Evolutionary conservation across 73 alveolate species (phyloP), one percentile per base, ranked within the genome.

Genomic region (Symbiodinium natans): DNA sequence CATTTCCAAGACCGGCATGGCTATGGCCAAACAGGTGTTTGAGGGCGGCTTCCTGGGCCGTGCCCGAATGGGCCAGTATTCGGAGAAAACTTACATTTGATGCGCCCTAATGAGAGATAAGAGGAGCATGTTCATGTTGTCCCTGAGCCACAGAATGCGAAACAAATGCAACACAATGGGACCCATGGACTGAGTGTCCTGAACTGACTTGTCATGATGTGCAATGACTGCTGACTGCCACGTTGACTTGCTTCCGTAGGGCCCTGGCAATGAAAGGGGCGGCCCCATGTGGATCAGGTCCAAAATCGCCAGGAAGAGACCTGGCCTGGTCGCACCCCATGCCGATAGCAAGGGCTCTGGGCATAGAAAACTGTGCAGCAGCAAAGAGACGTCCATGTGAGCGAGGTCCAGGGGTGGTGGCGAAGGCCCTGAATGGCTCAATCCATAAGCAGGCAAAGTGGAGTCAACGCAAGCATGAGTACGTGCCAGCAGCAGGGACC

Each of bases 351-450:
- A 11, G 1, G 29, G 59, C 86, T 41, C 74, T 38, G 77, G 84
- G 9, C 84, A 23, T 43, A 74, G 29, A 34, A 43, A 33, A 89
- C 97, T 90, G 38, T 39, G 87, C 25, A 40, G 75, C 41, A 71
- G n/a, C 80, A 33, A 29, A 31, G 7, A 21, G n/a, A 31, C n/a
- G 48, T 73, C 97, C 68, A 75, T 17, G 68, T 71, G 41, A 41
- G 36, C 77, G 59, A 75, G 46, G 98, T 92, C 98, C 5, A 41
- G 46, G 43, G 41, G 2, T 34, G 40, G 63, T 27, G 46, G 83
- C 48, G n/a, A 36, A n/a, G 25, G 31, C 56, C 41, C 98, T 33
- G 29, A n/a, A 8, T 63, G 43, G 23, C 25, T 27, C 56, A 92
- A 4, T 23, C 98, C 98, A 48, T 75, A 92, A 11, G 73, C 31